Percentiles rank a stretch among this genome's conserved stretches.
Evolutionary conservation across 1,284 basidiomycete genomes (phyloP).

Genomic region (Trichosporon inkin): DNA sequence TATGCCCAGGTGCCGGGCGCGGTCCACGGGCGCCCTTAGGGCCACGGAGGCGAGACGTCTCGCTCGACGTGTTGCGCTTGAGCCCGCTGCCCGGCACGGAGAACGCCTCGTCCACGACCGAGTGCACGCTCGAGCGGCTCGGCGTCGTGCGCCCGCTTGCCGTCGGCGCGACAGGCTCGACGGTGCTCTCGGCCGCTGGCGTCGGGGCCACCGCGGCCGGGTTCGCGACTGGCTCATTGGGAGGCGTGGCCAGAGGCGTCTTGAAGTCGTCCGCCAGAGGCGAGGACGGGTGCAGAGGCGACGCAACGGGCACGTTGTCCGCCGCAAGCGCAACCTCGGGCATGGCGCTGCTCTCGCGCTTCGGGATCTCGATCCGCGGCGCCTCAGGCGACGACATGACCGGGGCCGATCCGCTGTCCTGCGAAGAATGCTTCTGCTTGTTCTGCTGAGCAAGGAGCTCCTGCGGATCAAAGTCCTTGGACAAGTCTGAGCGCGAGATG

Average conservation of each 20-base stretch:
- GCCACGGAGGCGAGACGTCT: constrained; percentile 5
- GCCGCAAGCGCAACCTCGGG: constrained; percentile 19
- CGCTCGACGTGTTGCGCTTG: constrained; percentile 51
- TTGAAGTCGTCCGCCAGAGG: neutral
- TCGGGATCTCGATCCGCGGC: neutral
- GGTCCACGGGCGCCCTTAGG: constrained; percentile 30
- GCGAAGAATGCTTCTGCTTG: constrained; percentile 22
- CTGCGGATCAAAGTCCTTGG: constrained; percentile 50
- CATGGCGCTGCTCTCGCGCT: neutral
- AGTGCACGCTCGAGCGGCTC: constrained; percentile 13
- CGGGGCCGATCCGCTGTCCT: constrained; percentile 6
- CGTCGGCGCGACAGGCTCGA: constrained; percentile 19
- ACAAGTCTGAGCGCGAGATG: constrained; percentile 57
- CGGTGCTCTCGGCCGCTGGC: constrained; percentile 20
- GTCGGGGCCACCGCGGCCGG: constrained; percentile 11
- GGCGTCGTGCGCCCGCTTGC: constrained; percentile 18
- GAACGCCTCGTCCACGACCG: constrained; percentile 27
- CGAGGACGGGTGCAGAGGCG: neutral
- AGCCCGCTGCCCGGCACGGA: constrained; percentile 38
- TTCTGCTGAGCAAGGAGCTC: constrained; percentile 51
- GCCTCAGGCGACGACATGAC: constrained; percentile 2
- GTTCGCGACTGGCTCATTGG: neutral
- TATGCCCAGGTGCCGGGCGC: constrained; percentile 32
- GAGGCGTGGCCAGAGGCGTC: neutral
- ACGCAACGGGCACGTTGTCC: neutral